Base-by-base conservation (phyloP, 495 filamentous ascomycete species). In the Lepidopterella palustris region DNA sequence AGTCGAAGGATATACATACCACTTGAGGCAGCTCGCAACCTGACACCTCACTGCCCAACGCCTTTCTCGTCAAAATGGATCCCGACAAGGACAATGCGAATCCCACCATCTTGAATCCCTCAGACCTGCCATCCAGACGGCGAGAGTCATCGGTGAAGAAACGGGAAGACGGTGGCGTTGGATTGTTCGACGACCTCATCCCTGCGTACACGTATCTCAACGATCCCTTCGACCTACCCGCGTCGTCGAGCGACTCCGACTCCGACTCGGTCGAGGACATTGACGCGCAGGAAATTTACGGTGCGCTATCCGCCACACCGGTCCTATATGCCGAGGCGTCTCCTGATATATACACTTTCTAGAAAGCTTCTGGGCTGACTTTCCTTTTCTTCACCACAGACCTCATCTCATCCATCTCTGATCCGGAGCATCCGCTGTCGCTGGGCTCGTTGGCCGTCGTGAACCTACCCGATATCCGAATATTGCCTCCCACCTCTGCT, bases 221-320 rank as follows among this genome's bases (percentile, higher is more conserved):
- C 53, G 87, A 87, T 67, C 77, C 78, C 3, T 80, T 84, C 64
- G 74, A 62, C 67, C 59, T 25, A 26, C 63, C 65, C 20, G 70
- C 69, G 20, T 72, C 76, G 11, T 65, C 72, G 23, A 80, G 81
- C 50, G 79, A 79, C 35, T 82, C 82, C 28, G 86, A 86, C 52
- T 83, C 89, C 47, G 75, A 82, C 18, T 70, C 76, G 5, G 77
- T 84, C 25, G 92, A 96, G 61, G 88, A 85, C 27, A 93, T 98
- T 60, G 93, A 98, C 66, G 90, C 90, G 70, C 95, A 97, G 69
- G 93, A 98, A 73, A 89, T 98, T 24, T 98, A 90, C 68, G 91
- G 91, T 95, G 78, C 63, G 80, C 53, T 5, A 57, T 28, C 8
- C 45, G 23, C 31, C 25, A 63, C 48, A n/a, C 47, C 52, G 26